Percentiles rank a stretch among this genome's conserved stretches.
phyloP scores from a whole-genome alignment of 768 basidiomycete genomes.

The Termitomyces sp. region DNA sequence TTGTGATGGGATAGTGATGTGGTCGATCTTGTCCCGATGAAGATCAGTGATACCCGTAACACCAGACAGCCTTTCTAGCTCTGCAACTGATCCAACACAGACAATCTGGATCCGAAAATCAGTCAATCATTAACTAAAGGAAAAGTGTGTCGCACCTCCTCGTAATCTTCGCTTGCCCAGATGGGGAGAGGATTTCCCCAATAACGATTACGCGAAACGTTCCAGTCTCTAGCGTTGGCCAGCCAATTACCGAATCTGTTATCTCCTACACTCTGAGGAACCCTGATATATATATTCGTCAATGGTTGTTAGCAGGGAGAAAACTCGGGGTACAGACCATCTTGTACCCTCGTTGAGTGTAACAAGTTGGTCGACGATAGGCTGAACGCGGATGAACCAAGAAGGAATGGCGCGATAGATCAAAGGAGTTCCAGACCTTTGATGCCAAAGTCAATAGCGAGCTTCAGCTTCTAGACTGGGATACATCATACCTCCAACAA shows the following conservation, averaged over 20 bases:
- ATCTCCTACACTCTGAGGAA: slow-evolving; percentile 88
- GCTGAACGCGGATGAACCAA: slow-evolving; percentile 92
- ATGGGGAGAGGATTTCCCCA: slow-evolving; percentile 98
- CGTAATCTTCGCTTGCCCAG: slow-evolving; percentile 90
- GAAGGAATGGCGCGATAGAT: slow-evolving; percentile 94
- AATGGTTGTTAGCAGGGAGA: slow-evolving; percentile 1
- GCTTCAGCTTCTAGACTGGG: not conserved
- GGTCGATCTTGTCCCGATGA: slow-evolving; percentile 92
- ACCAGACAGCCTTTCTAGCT: slow-evolving; percentile 85
- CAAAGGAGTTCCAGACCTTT: slow-evolving; percentile 89
- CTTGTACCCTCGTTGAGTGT: slow-evolving; percentile 86
- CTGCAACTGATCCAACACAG: slow-evolving; percentile 81
- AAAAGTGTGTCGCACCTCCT: slow-evolving; percentile 57
- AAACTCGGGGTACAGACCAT: slow-evolving; percentile 52
- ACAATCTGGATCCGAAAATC: slow-evolving; percentile 51
- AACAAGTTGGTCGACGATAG: slow-evolving; percentile 82
- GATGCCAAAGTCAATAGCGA: not conserved
- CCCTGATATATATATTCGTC: slow-evolving; percentile 47
- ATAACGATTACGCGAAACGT: slow-evolving; percentile 96
- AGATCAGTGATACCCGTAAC: slow-evolving; percentile 81
- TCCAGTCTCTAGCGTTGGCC: slow-evolving; percentile 98
- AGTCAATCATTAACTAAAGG: not conserved
- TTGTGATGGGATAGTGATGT: slow-evolving; percentile 92
- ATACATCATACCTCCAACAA: slow-evolving; percentile 80
- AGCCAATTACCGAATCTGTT: slow-evolving; percentile 97